Percentiles rank a stretch among this genome's conserved stretches.
These are phyloP conservation scores for Mycena albidolilacea DNA, from an alignment of 768 basidiomycete genomes.

Conservation along the genomic window DNA sequence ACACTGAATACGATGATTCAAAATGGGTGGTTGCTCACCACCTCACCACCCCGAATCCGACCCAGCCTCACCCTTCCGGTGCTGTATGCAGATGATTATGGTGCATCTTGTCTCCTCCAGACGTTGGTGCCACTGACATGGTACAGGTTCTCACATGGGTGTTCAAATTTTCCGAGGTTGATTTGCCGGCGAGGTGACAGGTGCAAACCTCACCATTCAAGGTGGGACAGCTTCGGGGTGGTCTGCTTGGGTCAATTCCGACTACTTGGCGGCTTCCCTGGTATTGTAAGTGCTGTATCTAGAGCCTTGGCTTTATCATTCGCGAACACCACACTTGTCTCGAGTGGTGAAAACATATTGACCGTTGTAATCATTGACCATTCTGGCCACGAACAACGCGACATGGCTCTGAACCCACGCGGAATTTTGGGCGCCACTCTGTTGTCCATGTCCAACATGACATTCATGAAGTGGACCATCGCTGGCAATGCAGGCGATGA, in stretches of 20 bases:
- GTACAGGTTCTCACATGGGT: slow-evolving; percentile 28
- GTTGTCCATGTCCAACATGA: slow-evolving; percentile 34
- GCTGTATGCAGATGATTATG: slow-evolving; percentile 38
- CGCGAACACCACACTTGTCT: slow-evolving; percentile 8
- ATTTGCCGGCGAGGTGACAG: slow-evolving; percentile 44
- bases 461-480: slow-evolving; percentile 59
- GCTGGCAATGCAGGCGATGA: slow-evolving; percentile 65
- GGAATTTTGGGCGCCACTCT: slow-evolving; percentile 49
- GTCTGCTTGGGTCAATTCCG: slow-evolving; percentile 47
- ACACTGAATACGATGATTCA: slow-evolving; percentile 59
- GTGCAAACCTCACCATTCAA: slow-evolving; percentile 32
- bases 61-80: slow-evolving; percentile 24
- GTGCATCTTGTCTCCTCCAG: not conserved
- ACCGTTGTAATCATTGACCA: slow-evolving; percentile 48
- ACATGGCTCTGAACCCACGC: slow-evolving; percentile 42
- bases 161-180: slow-evolving; percentile 40
- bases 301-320: slow-evolving; percentile 31
- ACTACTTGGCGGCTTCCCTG: slow-evolving; percentile 44
- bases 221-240: slow-evolving; percentile 49
- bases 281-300: slow-evolving; percentile 5
- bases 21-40: slow-evolving; percentile 66
- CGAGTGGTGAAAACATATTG: slow-evolving; percentile 28
- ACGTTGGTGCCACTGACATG: not conserved
- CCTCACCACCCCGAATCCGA: slow-evolving; percentile 50
- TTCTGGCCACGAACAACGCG: slow-evolving; percentile 49